A percentile compares a stretch with the other conserved stretches of the same genome.
These are phyloP conservation scores for Agrocybe praecox DNA, from an alignment of 768 basidiomycete species.

Conservation along the genomic window DNA sequence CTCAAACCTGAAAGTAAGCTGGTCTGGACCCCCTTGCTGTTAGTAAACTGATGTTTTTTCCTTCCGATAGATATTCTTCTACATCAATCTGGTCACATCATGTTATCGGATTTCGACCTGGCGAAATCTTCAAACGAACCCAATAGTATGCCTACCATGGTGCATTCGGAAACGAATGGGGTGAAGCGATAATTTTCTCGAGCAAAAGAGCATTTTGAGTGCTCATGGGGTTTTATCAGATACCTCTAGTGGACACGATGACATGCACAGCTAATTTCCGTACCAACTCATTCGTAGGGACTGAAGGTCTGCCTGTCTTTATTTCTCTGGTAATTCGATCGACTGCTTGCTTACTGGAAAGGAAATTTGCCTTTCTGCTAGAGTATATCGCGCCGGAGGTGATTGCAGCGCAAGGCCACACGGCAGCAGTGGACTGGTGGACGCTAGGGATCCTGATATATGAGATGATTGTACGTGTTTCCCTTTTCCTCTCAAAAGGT, in stretches of 20 bases:
- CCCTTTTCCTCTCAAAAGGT: slow-evolving; percentile 28
- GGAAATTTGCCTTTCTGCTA: slow-evolving; percentile 32
- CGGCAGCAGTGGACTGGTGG: slow-evolving; percentile 99
- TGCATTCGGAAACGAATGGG: slow-evolving; percentile 88
- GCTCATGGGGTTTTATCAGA: slow-evolving; percentile 45
- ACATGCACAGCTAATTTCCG: slow-evolving; percentile 97
- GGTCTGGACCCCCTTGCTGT: too few relatives aligned
- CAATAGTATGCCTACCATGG: slow-evolving; percentile 83
- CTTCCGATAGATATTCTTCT: slow-evolving; percentile 81
- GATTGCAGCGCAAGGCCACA: slow-evolving; percentile 94
- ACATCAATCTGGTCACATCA: slow-evolving; percentile 98
- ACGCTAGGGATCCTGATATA: slow-evolving; percentile 97
- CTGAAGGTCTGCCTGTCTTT: slow-evolving; percentile 76
- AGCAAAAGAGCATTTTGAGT: slow-evolving; percentile 7
- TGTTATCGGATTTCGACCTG: slow-evolving; percentile 99
- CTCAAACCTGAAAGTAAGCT: slow-evolving; percentile 97
- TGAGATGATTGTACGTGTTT: slow-evolving; percentile 90
- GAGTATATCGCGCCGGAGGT: slow-evolving; percentile 99
- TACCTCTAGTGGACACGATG: slow-evolving; percentile 94
- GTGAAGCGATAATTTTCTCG: slow-evolving; percentile 39
- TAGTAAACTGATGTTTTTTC: slow-evolving; percentile 10
- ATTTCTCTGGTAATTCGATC: slow-evolving; percentile 24
- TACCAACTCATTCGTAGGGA: slow-evolving; percentile 99
- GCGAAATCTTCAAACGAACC: slow-evolving; percentile 93
- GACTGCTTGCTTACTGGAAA: slow-evolving; percentile 7